Base-by-base conservation (phyloP, 345 rosid genomes). In the Populus deltoides region DNA sequence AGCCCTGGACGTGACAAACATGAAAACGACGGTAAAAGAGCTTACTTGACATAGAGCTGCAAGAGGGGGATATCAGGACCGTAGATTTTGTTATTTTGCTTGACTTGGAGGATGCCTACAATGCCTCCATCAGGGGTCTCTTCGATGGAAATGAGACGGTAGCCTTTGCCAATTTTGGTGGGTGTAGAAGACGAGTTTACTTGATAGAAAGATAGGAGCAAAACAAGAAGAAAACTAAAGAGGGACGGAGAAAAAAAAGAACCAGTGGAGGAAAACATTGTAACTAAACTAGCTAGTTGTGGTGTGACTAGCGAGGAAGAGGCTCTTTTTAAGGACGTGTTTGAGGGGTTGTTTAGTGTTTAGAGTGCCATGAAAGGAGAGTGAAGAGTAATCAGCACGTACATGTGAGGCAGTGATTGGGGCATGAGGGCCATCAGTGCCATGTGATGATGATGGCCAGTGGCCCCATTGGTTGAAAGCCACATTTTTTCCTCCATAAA, bases 11-110 rank as follows among this genome's bases (percentile, higher is more conserved):
- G 5, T 11, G 31, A 65, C 38, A 62, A 49, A 61, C 51, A 18
- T 33, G 16, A 31, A 66, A 51, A 22, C n/a, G 18, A 25, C 13
- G 8, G 11, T 20, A 8, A 55, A 66, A 9, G 18, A 41, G 71
- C 85, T 85, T 87, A 95, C 99, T 94, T 97, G 86, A 92, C 93
- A 75, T 69, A 91, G 86, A 97, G 87, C 74, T 92, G 95, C 84
- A 94, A 81, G 18, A 73, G 78, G 39, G 97, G 87, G 81, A 97
- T 89, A 80, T 97, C 99, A 49, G 95, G 82, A 72, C 98, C 99
- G 81, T 91, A 97, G 85, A 91, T 83, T 2, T 80, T 76, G 91
- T 86, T 94, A 76, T 88, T 90, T 74, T 88, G 79, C 45, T 92
- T 94, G 82, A 97, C 91, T 82, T 92, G 94, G 74, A 97, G 97